Conservation (phyloP, 2,329 filamentous ascomycete species). For the Ilyonectria mors-panacis region DNA sequence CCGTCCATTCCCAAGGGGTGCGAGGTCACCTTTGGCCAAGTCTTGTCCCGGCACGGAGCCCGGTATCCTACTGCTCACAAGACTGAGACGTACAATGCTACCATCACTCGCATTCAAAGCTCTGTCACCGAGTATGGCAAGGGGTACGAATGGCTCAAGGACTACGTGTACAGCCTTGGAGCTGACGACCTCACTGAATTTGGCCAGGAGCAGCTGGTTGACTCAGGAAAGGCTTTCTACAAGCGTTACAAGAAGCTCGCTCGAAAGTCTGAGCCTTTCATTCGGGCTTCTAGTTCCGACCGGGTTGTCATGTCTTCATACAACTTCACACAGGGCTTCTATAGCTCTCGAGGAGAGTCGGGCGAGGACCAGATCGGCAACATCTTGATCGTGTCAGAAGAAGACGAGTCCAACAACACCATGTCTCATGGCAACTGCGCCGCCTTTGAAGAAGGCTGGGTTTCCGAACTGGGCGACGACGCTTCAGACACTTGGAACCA, state of each 20-base stretch:
- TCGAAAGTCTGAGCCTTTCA: conserved; percentile 72
- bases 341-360: conserved; percentile 58
- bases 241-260: conserved; percentile 78
- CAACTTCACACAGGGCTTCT: conserved; percentile 83
- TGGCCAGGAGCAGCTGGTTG: conserved; percentile 77
- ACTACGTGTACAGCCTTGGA: conserved; percentile 80
- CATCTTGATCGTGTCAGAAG: conserved; percentile 81
- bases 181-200: conserved; percentile 78
- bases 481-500: conserved; percentile 72
- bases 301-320: conserved; percentile 82
- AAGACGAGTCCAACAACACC: conserved; percentile 80
- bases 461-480: conserved; percentile 61
- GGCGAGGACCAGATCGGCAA: conserved; percentile 63
- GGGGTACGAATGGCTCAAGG: conserved; percentile 78
- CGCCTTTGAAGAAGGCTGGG: conserved; percentile 75
- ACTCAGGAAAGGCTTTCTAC: conserved; percentile 84
- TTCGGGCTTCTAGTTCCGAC: conserved; percentile 78
- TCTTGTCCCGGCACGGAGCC: conserved; percentile 88
- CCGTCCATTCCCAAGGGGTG: conserved; percentile 76
- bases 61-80: conserved; percentile 83
- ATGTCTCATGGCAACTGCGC: conserved; percentile 82
- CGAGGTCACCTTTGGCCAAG: conserved; percentile 82
- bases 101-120: conserved; percentile 77
- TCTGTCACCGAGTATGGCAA: conserved; percentile 69
- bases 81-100: conserved; percentile 72